Conservation (phyloP, 2,329 filamentous ascomycete species). For the Phyllosticta capitalensis region DNA sequence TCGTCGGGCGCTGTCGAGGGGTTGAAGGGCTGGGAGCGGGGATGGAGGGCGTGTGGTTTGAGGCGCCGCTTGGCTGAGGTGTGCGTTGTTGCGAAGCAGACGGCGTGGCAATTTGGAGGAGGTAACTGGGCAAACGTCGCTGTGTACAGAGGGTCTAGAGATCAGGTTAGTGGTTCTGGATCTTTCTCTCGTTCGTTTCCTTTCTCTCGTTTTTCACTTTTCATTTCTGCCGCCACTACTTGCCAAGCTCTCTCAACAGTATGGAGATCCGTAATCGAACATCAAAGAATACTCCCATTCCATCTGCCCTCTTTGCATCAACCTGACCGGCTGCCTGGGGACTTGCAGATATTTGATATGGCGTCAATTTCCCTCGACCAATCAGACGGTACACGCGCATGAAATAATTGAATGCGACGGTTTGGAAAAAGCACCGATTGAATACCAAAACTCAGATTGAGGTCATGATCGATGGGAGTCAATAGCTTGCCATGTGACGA, state of each 20-base stretch:
- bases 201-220: not conserved
- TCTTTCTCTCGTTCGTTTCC: not conserved
- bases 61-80: not conserved
- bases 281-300: too few species aligned
- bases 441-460: too few species aligned
- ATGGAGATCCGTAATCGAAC: not conserved
- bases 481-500: too few species aligned
- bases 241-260: not conserved
- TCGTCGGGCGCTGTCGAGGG: not conserved
- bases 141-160: too few species aligned
- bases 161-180: not conserved
- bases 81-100: not conserved
- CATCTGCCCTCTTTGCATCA: too few species aligned
- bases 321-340: too few species aligned
- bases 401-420: too few species aligned
- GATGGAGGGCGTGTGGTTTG: not conserved
- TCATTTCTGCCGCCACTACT: not conserved
- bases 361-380: too few species aligned
- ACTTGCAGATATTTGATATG: too few species aligned
- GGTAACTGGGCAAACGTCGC: not conserved
- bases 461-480: too few species aligned
- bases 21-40: not conserved
- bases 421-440: too few species aligned
- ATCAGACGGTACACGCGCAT: too few species aligned
- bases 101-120: not conserved